Evolutionary conservation across 305 asterid genomes (phyloP).

Genomic region (Fraxinus albicans): DNA sequence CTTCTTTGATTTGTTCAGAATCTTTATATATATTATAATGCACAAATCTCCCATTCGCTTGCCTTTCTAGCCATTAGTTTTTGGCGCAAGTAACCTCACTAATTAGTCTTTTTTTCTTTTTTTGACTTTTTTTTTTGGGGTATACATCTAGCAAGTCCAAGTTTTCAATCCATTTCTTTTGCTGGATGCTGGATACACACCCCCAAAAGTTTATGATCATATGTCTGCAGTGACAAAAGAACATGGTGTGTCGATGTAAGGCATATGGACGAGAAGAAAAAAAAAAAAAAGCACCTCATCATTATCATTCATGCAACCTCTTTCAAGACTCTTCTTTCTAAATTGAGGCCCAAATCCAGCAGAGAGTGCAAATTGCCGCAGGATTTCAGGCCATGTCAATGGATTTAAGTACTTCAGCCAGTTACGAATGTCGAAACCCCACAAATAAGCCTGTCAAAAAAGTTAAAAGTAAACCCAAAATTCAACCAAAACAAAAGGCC

Average conservation of each 20-base stretch:
- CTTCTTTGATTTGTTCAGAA: neutral
- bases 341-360: constrained; percentile 96
- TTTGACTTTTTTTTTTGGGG: neutral
- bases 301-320: constrained; percentile 46
- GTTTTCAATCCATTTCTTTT: neutral
- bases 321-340: constrained; percentile 65
- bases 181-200: neutral
- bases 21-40: neutral
- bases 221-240: constrained; percentile 5
- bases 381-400: constrained; percentile 92
- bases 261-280: neutral
- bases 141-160: neutral
- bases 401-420: constrained; percentile 93
- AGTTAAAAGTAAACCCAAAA: constrained; percentile 25
- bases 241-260: neutral
- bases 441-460: constrained; percentile 73
- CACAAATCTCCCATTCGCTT: neutral
- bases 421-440: constrained; percentile 94
- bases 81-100: neutral
- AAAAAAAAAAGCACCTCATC: constrained; percentile 59
- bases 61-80: neutral
- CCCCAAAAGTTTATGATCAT: neutral
- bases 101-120: neutral
- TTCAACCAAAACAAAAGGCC: neutral
- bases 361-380: constrained; percentile 89